Evolutionary conservation across 441 rosid genomes (phyloP).

Genomic region (Aquilaria agallochum): DNA sequence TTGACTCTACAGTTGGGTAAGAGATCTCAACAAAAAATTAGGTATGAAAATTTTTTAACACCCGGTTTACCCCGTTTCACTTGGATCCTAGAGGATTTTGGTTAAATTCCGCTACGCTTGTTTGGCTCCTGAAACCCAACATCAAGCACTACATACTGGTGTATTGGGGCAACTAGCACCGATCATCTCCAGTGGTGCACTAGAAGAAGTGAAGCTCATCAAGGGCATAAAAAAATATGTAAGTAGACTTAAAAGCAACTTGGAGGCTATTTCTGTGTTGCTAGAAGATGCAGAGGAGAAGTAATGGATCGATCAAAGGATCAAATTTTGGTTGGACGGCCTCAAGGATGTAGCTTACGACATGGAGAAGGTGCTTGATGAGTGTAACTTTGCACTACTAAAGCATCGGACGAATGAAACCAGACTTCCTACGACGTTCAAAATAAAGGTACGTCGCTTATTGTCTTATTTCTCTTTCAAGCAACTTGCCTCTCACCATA

Average conservation of each 20-base stretch:
- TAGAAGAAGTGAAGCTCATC: constrained; percentile 1
- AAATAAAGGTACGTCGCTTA: background rate
- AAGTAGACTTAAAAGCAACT: background rate
- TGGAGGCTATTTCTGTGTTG: background rate
- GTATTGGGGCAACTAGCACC: background rate
- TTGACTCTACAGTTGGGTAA: no score
- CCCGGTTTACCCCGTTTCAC: no score
- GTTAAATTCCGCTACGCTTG: no score
- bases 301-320: background rate
- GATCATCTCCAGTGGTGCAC: background rate
- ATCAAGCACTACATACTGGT: no score
- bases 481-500: background rate
- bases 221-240: background rate
- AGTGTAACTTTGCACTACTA: background rate
- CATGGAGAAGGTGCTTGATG: constrained; percentile 10
- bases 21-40: no score
- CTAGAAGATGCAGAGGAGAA: constrained; percentile 10
- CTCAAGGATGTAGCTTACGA: constrained; percentile 3
- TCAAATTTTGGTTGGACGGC: constrained; percentile 1
- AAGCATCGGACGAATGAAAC: background rate
- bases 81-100: no score
- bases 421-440: background rate
- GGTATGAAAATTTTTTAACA: no score
- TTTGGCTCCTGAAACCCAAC: no score
- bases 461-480: background rate